phyloP scores from a whole-genome alignment of 805 yeast species.

The Hanseniaspora jakobsenii region DNA sequence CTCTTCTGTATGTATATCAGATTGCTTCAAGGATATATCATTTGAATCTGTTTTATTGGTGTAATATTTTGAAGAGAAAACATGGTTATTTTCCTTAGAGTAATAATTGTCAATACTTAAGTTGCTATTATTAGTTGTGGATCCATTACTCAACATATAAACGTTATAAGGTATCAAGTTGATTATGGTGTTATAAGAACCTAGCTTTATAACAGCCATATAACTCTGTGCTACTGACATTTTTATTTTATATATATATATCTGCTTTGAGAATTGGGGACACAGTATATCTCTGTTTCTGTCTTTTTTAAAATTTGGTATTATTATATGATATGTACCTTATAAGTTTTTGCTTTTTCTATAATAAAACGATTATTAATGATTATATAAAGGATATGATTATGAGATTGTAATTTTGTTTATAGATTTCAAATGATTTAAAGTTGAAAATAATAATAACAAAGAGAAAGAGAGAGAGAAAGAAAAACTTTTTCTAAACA shows the following conservation, averaged over 20 bases:
- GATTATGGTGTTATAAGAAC: constrained; percentile 6
- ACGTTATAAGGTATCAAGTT: constrained; percentile 5
- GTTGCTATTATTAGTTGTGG: not conserved
- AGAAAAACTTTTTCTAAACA: no score
- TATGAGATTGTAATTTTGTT: no score
- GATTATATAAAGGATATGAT: no score
- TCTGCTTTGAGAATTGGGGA: no score
- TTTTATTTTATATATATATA: not conserved
- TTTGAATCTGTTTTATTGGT: not conserved
- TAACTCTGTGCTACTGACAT: constrained; percentile 10
- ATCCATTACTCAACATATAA: constrained; percentile 2
- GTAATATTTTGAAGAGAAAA: not conserved
- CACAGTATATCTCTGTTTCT: no score
- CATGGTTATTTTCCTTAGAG: constrained; percentile 9
- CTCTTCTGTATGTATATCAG: not conserved
- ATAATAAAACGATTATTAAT: no score
- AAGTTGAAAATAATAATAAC: not conserved
- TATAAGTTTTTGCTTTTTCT: no score
- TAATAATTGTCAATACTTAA: constrained; percentile 12
- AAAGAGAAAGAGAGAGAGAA: not conserved
- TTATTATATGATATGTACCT: no score
- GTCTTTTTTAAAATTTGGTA: not conserved
- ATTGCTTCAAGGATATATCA: not conserved
- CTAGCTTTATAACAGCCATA: constrained; percentile 4
- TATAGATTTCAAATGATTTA: not conserved